Conservation (phyloP, 108 stramenopile genomes). For the Epithemia pelagica region DNA sequence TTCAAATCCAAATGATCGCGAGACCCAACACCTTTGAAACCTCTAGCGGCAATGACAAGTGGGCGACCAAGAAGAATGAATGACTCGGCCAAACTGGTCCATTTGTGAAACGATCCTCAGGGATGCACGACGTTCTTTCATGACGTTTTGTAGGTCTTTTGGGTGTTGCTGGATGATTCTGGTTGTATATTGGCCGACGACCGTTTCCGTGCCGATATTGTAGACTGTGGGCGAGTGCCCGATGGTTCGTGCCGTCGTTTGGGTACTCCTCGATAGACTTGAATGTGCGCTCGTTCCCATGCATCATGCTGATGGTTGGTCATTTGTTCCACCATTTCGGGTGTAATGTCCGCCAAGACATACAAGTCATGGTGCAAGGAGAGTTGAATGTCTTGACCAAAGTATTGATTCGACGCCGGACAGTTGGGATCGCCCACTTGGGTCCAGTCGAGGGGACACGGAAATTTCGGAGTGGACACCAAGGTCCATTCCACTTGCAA, state of each 20-base stretch:
- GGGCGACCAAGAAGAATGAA: too few species aligned
- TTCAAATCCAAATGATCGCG: too few species aligned
- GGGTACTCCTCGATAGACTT: conserved; percentile 30
- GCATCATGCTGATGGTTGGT: conserved; percentile 37
- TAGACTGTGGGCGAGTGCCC: too few species aligned
- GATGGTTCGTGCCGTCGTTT: neutral
- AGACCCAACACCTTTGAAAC: too few species aligned
- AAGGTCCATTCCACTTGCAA: conserved; percentile 1
- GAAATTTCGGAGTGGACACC: neutral
- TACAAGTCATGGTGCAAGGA: conserved; percentile 21
- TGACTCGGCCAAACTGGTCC: too few species aligned
- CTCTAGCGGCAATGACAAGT: too few species aligned
- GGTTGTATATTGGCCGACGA: too few species aligned
- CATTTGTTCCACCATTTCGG: conserved; percentile 36
- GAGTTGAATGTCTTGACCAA: neutral
- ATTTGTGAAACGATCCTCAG: too few species aligned
- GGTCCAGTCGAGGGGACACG: neutral
- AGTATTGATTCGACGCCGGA: neutral
- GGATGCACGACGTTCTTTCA: too few species aligned
- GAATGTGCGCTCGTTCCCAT: conserved; percentile 59
- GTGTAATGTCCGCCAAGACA: conserved; percentile 42
- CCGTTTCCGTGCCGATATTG: too few species aligned
- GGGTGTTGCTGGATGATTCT: too few species aligned
- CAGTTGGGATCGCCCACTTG: neutral
- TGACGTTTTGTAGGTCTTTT: too few species aligned